A percentile compares a stretch with the other conserved stretches of the same genome.
Evolutionary conservation across 1,139 yeast species (phyloP).

Genomic region (Taphrina flavorubra): DNA sequence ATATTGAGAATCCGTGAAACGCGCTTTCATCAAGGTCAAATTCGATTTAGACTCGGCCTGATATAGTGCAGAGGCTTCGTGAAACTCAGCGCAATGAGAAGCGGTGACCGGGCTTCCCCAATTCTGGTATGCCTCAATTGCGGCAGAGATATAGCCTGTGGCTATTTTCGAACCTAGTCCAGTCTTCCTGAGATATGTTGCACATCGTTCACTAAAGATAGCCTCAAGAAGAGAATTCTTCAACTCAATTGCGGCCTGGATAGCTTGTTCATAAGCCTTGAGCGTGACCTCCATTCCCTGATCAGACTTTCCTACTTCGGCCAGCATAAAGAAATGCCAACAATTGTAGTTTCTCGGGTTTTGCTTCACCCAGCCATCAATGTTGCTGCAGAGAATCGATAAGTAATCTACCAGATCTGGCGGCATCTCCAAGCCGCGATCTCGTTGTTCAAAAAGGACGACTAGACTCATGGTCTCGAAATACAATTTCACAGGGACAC

Average conservation of each 20-base stretch:
- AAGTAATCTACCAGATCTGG: constrained; percentile 1
- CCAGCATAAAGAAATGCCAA: constrained; percentile 17
- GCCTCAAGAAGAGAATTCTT: constrained; percentile 7
- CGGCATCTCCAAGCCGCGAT: background rate
- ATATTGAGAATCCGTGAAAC: background rate
- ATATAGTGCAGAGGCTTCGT: background rate
- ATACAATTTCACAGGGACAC: constrained; percentile 2
- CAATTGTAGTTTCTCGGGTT: constrained; percentile 8
- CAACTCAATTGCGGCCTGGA: constrained; percentile 3
- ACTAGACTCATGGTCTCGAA: constrained; percentile 12
- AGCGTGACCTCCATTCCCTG: constrained; percentile 3
- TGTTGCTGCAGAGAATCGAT: background rate
- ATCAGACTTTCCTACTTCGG: constrained; percentile 21
- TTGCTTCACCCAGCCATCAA: constrained; percentile 14
- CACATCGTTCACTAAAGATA: constrained; percentile 30
- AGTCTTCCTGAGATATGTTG: constrained; percentile 2
- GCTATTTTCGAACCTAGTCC: constrained; percentile 1
- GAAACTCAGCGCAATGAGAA: background rate
- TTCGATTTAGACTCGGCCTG: background rate
- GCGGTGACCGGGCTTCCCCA: constrained; percentile 29
- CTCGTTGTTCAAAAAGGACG: constrained; percentile 16
- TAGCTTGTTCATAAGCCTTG: constrained; percentile 18
- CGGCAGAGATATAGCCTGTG: constrained; percentile 13
- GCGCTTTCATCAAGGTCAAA: background rate
- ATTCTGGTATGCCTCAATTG: constrained; percentile 7